These are phyloP conservation scores for Plicaturopsis crispa DNA, from an alignment of 768 basidiomycete genomes.

Conservation along the genomic window DNA sequence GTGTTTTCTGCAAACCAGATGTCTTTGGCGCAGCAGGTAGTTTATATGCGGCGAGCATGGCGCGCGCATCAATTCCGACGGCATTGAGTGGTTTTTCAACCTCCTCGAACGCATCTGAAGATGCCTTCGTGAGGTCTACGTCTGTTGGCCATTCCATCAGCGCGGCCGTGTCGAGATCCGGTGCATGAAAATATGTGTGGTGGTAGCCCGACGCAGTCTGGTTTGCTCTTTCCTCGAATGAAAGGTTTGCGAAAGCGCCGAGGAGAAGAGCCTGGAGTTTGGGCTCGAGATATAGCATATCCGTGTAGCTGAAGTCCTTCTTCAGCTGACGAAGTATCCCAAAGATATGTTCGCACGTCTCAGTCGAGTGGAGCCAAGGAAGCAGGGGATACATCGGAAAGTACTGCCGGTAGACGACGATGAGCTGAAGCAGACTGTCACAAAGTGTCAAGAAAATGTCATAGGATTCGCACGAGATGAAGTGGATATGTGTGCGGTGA, in stretches of 20 bases:
- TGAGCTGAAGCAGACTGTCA: slow-evolving; percentile 13
- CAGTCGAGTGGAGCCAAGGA: slow-evolving; percentile 24
- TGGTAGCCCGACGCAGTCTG: slow-evolving; percentile 12
- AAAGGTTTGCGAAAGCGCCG: slow-evolving; percentile 7
- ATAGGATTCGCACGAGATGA: slow-evolving; percentile 14
- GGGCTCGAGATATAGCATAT: slow-evolving; percentile 13
- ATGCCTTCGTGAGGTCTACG: slow-evolving; percentile 7
- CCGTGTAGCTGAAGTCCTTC: slow-evolving; percentile 15
- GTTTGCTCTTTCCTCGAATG: slow-evolving; percentile 8
- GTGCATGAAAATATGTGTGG: slow-evolving; percentile 14
- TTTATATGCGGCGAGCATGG: slow-evolving; percentile 7
- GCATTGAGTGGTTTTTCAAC: slow-evolving; percentile 8
- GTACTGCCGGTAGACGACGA: slow-evolving; percentile 12
- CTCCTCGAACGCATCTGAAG: slow-evolving; percentile 9
- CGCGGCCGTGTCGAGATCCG: slow-evolving; percentile 7
- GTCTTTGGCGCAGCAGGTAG: not conserved
- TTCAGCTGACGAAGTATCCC: slow-evolving; percentile 14
- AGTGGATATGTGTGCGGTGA: slow-evolving; percentile 12
- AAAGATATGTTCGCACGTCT: slow-evolving; percentile 22
- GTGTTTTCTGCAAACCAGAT: not conserved
- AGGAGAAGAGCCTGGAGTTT: slow-evolving; percentile 13
- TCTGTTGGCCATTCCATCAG: slow-evolving; percentile 12
- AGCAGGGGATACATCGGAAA: slow-evolving; percentile 16
- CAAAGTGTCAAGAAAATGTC: slow-evolving; percentile 16
- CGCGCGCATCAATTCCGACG: slow-evolving; percentile 9